Evolutionary conservation across 257 asterid genomes (phyloP).

Genomic region (Fraxinus cuspidata): DNA sequence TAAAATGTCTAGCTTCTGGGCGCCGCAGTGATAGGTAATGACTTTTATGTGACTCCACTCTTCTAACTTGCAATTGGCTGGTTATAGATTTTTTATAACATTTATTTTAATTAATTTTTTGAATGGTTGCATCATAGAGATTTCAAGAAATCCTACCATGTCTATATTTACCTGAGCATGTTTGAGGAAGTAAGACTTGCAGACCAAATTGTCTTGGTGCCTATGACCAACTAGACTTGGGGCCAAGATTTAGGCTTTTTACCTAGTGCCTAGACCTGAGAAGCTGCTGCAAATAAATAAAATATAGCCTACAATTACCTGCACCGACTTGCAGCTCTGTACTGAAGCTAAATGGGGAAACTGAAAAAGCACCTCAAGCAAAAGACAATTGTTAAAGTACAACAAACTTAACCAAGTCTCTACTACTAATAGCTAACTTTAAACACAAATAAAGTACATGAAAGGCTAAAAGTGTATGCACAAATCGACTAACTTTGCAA

Average conservation of each 20-base stretch:
- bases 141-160: constrained; percentile 1
- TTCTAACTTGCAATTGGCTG: neutral
- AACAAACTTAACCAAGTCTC: neutral
- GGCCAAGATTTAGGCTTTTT: neutral
- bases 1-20: constrained; percentile 91
- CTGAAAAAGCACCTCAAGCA: neutral
- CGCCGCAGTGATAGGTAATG: constrained; percentile 81
- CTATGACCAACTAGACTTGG: neutral
- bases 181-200: neutral
- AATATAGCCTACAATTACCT: neutral
- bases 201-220: neutral
- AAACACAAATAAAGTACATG: neutral
- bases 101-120: constrained; percentile 16
- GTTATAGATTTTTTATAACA: neutral
- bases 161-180: neutral
- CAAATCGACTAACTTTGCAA: neutral
- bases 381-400: neutral
- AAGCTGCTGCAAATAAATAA: neutral
- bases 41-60: constrained; percentile 21
- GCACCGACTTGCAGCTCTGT: neutral
- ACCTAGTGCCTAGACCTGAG: neutral
- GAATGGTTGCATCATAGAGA: constrained; percentile 10
- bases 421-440: neutral
- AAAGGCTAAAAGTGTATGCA: neutral
- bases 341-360: neutral